A percentile compares a stretch with the other conserved stretches of the same genome.
Conservation (phyloP, 148 eudicot genomes). For the Nepenthes mirabilis region DNA sequence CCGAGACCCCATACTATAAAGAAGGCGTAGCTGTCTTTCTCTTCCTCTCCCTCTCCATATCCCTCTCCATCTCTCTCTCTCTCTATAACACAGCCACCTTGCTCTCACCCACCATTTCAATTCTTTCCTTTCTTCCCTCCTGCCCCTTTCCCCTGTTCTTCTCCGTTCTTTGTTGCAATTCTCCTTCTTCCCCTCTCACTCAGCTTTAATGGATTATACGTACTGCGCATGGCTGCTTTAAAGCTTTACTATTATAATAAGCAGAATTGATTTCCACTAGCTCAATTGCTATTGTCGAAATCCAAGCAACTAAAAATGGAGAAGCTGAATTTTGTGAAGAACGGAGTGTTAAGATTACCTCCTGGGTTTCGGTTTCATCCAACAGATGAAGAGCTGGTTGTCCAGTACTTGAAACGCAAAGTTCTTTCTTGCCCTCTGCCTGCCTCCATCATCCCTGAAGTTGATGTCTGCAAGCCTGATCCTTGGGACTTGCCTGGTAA, state of each 20-base stretch:
- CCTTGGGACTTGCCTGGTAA: slow-evolving; percentile 97
- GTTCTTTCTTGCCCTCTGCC: slow-evolving; percentile 60
- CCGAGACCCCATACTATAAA: slow-evolving; percentile 13
- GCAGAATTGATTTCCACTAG: no score
- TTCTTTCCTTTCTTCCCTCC: no score
- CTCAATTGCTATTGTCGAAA: not conserved
- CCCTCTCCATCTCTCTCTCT: no score
- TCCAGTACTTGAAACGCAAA: slow-evolving; percentile 65
- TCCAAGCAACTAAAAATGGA: slow-evolving; percentile 21
- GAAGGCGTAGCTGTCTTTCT: not conserved
- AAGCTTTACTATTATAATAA: no score
- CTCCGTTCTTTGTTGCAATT: no score
- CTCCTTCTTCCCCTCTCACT: no score
- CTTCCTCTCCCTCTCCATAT: not conserved
- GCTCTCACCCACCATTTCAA: no score
- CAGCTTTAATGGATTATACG: no score
- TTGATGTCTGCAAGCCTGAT: slow-evolving; percentile 83
- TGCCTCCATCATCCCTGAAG: slow-evolving; percentile 73
- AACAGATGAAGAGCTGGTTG: slow-evolving; percentile 80
- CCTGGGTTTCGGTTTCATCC: slow-evolving; percentile 93
- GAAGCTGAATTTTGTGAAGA: slow-evolving; percentile 34
- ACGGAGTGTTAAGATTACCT: slow-evolving; percentile 64
- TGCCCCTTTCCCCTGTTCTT: no score
- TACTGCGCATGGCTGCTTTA: no score
- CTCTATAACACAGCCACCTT: no score